phyloP scores from a whole-genome alignment of 352 stramenopile species.

The Bremia lactucae region DNA sequence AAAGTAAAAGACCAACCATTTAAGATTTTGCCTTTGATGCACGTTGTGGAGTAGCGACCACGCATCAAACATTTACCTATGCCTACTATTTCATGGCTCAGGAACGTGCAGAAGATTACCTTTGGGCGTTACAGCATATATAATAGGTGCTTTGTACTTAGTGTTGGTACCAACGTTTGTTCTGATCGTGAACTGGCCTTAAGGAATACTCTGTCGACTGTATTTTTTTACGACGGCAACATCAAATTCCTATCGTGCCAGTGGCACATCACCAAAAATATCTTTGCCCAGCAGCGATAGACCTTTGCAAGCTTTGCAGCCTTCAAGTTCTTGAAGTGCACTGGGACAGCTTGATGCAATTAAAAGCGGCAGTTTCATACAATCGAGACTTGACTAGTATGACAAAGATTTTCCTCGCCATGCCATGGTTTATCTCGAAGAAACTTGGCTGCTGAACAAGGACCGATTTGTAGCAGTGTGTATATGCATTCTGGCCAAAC shows the following conservation, averaged over 20 bases:
- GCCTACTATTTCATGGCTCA: not conserved
- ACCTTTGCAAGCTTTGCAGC: not conserved
- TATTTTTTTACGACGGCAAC: not conserved
- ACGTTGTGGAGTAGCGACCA: not conserved
- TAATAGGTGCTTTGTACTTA: not conserved
- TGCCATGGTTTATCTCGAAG: not conserved
- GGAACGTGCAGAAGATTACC: not conserved
- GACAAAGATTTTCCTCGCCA: not conserved
- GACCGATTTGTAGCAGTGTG: not conserved
- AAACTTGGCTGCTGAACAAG: not conserved
- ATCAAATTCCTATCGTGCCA: not conserved
- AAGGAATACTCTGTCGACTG: not conserved
- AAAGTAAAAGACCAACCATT: too few species aligned
- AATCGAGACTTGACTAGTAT: not conserved
- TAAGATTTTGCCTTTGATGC: not conserved
- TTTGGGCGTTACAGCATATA: not conserved
- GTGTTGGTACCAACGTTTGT: not conserved
- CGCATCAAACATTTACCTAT: not conserved
- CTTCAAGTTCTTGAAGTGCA: not conserved
- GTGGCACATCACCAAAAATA: not conserved
- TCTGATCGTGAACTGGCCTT: not conserved
- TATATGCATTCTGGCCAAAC: not conserved
- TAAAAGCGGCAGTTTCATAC: not conserved
- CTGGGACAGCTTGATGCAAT: not conserved
- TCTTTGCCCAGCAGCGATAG: not conserved